A percentile compares a stretch with the other conserved stretches of the same genome.
Conservation (phyloP, 495 filamentous ascomycete species). For the Xylaria grammica region DNA sequence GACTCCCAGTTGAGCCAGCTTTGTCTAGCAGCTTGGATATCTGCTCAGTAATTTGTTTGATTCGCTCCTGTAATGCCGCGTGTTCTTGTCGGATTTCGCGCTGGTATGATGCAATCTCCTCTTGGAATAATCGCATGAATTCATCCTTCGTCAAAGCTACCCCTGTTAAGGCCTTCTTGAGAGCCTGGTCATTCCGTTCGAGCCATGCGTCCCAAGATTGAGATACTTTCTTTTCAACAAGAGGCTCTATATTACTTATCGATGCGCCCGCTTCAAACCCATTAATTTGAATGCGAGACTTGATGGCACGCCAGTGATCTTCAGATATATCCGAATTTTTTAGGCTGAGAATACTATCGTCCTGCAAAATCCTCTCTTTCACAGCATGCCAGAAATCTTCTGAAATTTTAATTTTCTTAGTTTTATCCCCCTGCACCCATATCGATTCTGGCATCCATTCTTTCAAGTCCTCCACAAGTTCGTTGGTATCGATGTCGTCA, state of each 20-base stretch:
- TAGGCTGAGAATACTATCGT: slow-evolving; percentile 40
- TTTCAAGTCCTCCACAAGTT: slow-evolving; percentile 34
- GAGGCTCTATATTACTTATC: slow-evolving; percentile 21
- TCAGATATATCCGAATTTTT: slow-evolving; percentile 39
- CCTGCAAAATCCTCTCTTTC: slow-evolving; percentile 36
- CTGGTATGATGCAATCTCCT: slow-evolving; percentile 25
- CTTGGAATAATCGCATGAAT: slow-evolving; percentile 32
- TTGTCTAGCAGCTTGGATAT: slow-evolving; percentile 20
- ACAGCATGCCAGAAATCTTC: slow-evolving; percentile 63
- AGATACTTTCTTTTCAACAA: slow-evolving; percentile 26
- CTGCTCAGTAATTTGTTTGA: slow-evolving; percentile 18
- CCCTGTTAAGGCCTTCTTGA: slow-evolving; percentile 31
- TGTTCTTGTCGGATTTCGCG: slow-evolving; percentile 36
- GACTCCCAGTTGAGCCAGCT: not conserved
- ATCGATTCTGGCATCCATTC: slow-evolving; percentile 44
- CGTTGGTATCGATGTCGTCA: slow-evolving; percentile 5
- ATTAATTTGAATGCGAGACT: slow-evolving; percentile 32
- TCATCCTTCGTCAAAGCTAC: slow-evolving; percentile 37
- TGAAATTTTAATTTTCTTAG: slow-evolving; percentile 50
- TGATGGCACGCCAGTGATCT: slow-evolving; percentile 44
- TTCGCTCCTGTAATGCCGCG: slow-evolving; percentile 25
- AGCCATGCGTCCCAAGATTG: slow-evolving; percentile 45
- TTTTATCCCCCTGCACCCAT: slow-evolving; percentile 45
- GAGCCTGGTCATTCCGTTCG: slow-evolving; percentile 38
- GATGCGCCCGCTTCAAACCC: not conserved